phyloP scores from a whole-genome alignment of 140 eudicot genomes.

The Bidens hawaiensis region DNA sequence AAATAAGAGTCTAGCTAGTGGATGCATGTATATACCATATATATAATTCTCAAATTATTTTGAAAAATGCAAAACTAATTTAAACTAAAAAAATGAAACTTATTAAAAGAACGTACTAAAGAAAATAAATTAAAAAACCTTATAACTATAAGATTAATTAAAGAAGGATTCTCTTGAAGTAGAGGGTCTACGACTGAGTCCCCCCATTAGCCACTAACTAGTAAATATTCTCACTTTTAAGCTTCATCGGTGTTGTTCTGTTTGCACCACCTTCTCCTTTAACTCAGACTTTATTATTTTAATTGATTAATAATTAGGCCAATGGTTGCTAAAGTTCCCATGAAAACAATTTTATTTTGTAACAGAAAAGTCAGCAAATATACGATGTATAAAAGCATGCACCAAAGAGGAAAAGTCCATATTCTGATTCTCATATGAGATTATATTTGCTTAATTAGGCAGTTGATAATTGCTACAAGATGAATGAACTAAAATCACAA shows the following conservation, averaged over 20 bases:
- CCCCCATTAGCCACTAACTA: conserved; percentile 22
- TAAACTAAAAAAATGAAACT: background rate
- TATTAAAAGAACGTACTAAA: background rate
- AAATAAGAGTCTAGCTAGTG: too few species aligned
- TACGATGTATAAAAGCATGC: conserved; percentile 13
- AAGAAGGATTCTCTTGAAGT: conserved; percentile 25
- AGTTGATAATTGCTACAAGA: background rate
- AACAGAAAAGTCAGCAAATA: conserved; percentile 20
- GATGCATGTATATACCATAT: too few species aligned
- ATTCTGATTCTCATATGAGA: conserved; percentile 17
- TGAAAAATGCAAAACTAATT: background rate
- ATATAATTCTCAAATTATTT: background rate
- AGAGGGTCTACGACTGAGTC: conserved; percentile 18
- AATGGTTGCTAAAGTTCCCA: conserved; percentile 28
- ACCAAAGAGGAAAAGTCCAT: conserved; percentile 19
- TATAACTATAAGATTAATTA: background rate
- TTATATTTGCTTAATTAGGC: conserved; percentile 9
- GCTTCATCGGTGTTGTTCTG: conserved; percentile 25
- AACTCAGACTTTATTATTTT: conserved; percentile 7
- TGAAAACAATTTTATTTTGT: background rate
- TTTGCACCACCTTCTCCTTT: conserved; percentile 27
- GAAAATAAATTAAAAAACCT: too few species aligned
- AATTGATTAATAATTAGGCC: conserved; percentile 12
- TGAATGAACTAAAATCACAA: background rate
- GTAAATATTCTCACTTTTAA: conserved; percentile 21